These are phyloP conservation scores for Elsinoe arachidis DNA, from an alignment of 2,329 filamentous ascomycete genomes.

Conservation along the genomic window DNA sequence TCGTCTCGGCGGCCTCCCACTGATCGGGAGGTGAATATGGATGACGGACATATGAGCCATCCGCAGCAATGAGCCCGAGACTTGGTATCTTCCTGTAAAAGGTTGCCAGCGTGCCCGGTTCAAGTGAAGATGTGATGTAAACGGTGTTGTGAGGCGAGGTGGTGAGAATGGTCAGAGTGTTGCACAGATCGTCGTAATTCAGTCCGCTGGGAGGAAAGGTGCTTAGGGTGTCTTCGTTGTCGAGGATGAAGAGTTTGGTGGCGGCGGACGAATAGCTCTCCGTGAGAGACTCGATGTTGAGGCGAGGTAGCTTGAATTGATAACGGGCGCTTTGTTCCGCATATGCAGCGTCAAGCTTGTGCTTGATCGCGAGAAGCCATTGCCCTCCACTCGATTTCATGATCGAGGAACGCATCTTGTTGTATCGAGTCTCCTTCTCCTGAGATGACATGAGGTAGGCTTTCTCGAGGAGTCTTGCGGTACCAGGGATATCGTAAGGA, in stretches of 20 bases:
- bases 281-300: conserved; percentile 59
- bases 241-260: conserved; percentile 75
- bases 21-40: conserved; percentile 45
- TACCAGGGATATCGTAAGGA: conserved; percentile 88
- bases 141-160: conserved; percentile 74
- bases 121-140: conserved; percentile 87
- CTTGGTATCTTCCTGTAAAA: conserved; percentile 76
- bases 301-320: conserved; percentile 74
- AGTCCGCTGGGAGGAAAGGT: conserved; percentile 77
- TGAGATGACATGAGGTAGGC: conserved; percentile 71
- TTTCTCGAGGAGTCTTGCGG: conserved; percentile 73
- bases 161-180: conserved; percentile 72
- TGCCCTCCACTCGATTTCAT: conserved; percentile 72
- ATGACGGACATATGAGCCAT: conserved; percentile 80
- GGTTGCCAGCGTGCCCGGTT: conserved; percentile 77
- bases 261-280: conserved; percentile 58
- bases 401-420: conserved; percentile 62
- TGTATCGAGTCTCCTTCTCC: conserved; percentile 69
- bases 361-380: conserved; percentile 73
- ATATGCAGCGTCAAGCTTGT: conserved; percentile 64
- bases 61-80: conserved; percentile 86
- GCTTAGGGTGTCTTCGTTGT: conserved; percentile 88
- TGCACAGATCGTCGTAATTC: conserved; percentile 47
- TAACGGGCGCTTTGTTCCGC: conserved; percentile 78
- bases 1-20: conserved; percentile 74